Conservation (phyloP, 768 basidiomycete genomes). For the Leccinum boreale region DNA sequence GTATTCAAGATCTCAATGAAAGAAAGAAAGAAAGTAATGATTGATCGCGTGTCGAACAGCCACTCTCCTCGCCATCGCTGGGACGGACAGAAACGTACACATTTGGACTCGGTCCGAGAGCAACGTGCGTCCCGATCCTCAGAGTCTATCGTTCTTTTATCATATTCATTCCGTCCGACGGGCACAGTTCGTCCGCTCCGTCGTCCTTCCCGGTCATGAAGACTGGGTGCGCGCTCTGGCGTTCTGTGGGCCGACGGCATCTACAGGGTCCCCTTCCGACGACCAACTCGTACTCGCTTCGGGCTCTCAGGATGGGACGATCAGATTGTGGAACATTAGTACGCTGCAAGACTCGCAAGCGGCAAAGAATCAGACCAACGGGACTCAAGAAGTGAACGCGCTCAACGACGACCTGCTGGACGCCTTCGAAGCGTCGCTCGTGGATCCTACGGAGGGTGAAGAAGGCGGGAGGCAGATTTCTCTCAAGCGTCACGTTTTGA, state of each 20-base stretch:
- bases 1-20: background rate
- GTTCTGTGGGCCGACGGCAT: constrained; percentile 44
- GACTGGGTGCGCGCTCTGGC: constrained; percentile 90
- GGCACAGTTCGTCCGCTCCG: constrained; percentile 56
- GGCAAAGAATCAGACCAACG: constrained; percentile 9
- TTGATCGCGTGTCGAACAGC: constrained; percentile 32
- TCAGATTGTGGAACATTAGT: constrained; percentile 89
- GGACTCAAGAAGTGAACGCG: constrained; percentile 22
- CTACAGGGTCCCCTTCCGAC: constrained; percentile 9
- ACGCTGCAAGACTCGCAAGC: constrained; percentile 27
- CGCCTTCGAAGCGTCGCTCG: constrained; percentile 81
- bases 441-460: constrained; percentile 64
- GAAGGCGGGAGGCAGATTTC: constrained; percentile 86
- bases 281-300: constrained; percentile 78
- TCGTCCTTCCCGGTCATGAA: constrained; percentile 78
- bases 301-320: constrained; percentile 92
- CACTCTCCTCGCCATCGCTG: constrained; percentile 72
- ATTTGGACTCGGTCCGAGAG: constrained; percentile 70
- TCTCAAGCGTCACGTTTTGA: constrained; percentile 78
- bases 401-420: constrained; percentile 78
- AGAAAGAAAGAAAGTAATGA: background rate
- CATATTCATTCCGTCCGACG: background rate
- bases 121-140: constrained; percentile 36
- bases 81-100: constrained; percentile 78
- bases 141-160: background rate